Base-by-base conservation (phyloP, 2,329 filamentous ascomycete genomes). In the Monilinia laxa region DNA sequence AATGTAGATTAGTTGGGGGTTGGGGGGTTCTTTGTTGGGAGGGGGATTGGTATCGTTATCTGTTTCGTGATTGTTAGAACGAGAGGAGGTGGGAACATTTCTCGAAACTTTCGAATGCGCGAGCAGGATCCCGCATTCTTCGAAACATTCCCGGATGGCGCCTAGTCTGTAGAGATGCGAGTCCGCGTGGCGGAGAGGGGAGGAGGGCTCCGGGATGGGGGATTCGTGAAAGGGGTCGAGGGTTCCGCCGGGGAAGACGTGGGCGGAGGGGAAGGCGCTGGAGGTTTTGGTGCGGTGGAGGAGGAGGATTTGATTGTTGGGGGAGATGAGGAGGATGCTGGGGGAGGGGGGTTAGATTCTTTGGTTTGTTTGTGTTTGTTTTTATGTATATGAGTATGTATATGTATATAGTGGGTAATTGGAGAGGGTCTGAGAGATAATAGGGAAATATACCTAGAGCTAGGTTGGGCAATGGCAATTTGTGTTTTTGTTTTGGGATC, bases 241-340 rank as follows among this genome's bases (percentile, higher is more conserved):
- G 73, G 93, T 93, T 7, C 95, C 95, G 45, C 95, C 95, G 0
- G 95, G 94, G 72, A 99, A 99, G 68, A 99, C 95, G 75, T 98
- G 93, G 0, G 94, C 95, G 0, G 92, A 94, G 4, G 94, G 86
- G 75, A 97, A 98, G 3, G 93, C 90, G 1, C 86, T 87, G 0
- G 92, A 95, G 1, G 90, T 92, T 70, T 89, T 84, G 3, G 96
- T 92, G 69, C 95, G 89, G 77, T 93, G 93, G 11, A 98, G 86
- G 23, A 98, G 86, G 0, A 99, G 84, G 57, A 98, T 87, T 77
- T 97, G 88, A 77, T 98, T 97, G 62, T 84, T 83, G 0, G 93
- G 90, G 0, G 95, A 97, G 58, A 99, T 82, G 18, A 98, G 84
- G 45, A 98, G 74, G 57, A 98, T 87, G 71, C 92, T 96, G 67